Evolutionary conservation across 148 eudicot species (phyloP).

Genomic region (Rhododendron vialii): DNA sequence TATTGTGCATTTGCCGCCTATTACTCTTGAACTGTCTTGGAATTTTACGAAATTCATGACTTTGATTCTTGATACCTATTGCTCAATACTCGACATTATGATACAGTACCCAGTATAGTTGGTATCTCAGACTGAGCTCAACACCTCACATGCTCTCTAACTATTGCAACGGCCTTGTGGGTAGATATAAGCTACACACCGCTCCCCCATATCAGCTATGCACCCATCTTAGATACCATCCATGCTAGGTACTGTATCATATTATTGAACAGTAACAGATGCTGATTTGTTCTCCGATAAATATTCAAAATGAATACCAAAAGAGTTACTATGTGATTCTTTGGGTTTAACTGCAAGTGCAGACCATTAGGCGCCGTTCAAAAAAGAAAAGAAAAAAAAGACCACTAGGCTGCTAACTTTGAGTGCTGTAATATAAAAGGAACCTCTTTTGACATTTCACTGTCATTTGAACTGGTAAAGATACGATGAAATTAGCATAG

Average conservation of each 20-base stretch:
- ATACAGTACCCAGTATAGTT: too few species aligned
- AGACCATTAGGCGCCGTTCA: not conserved
- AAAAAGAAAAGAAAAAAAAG: too few species aligned
- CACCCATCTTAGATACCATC: too few species aligned
- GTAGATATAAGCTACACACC: too few species aligned
- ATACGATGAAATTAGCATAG: slow-evolving; percentile 26
- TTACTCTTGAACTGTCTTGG: not conserved
- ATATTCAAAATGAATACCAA: not conserved
- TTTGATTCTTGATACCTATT: not conserved
- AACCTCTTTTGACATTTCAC: not conserved
- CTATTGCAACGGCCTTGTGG: too few species aligned
- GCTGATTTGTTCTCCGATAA: not conserved
- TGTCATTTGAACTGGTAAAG: slow-evolving; percentile 28
- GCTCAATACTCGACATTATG: not conserved
- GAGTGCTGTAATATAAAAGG: not conserved
- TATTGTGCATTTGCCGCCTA: not conserved
- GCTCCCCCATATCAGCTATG: too few species aligned
- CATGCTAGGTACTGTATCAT: not conserved
- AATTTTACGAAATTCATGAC: not conserved
- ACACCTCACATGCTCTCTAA: too few species aligned
- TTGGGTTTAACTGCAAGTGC: not conserved
- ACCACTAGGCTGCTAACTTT: not conserved
- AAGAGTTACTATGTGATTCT: not conserved
- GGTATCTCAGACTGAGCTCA: too few species aligned
- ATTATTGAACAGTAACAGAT: not conserved